A percentile compares a stretch with the other conserved stretches of the same genome.
Evolutionary conservation across 73 alveolate species (phyloP).

Genomic region (Effrenium voratum): DNA sequence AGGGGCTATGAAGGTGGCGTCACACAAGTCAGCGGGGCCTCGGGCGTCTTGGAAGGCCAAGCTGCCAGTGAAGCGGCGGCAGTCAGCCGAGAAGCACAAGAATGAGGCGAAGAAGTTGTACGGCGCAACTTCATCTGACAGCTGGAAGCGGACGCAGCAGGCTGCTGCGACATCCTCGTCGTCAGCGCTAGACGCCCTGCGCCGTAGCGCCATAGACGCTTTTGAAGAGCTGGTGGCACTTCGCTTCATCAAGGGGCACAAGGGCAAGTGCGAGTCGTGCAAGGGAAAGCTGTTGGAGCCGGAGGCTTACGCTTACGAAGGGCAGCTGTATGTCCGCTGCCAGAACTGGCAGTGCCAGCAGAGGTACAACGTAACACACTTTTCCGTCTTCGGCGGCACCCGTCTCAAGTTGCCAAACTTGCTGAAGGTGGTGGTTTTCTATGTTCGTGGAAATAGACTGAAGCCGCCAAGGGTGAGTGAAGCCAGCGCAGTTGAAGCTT

Average conservation of each 20-base stretch:
- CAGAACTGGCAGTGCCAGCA: background rate
- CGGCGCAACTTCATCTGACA: background rate
- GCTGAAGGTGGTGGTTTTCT: conserved; percentile 8
- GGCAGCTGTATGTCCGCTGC: conserved; percentile 3
- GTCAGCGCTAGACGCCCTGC: background rate
- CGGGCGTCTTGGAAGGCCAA: background rate
- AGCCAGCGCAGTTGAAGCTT: background rate
- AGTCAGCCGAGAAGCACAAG: background rate
- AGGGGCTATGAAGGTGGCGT: background rate
- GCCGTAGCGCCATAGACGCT: background rate
- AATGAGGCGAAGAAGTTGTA: background rate
- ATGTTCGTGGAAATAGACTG: background rate
- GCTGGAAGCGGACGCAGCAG: background rate
- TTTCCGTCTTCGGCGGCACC: background rate
- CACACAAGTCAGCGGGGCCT: background rate
- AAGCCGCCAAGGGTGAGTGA: background rate
- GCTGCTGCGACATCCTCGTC: background rate
- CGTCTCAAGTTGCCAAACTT: background rate
- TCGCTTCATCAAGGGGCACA: background rate
- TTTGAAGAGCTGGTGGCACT: background rate
- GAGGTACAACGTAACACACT: background rate
- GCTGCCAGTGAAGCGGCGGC: background rate
- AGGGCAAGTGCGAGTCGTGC: background rate
- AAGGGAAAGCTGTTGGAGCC: conserved; percentile 17
- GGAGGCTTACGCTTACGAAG: background rate